Base-by-base conservation (phyloP, 2,329 filamentous ascomycete species). In the Microascus cirrosus region DNA sequence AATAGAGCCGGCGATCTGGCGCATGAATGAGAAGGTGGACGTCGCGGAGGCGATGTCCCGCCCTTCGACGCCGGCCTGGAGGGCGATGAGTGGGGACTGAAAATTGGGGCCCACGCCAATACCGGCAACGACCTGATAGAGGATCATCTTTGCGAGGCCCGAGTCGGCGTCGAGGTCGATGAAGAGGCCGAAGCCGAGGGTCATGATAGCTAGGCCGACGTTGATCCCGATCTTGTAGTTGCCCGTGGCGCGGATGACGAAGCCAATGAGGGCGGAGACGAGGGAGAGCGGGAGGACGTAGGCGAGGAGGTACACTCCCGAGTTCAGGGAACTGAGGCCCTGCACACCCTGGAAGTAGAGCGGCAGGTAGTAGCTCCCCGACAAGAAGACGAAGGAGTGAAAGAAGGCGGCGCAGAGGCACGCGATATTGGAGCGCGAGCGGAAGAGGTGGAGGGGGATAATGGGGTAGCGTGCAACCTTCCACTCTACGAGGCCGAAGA, bases 271-370 rank as follows among this genome's bases (percentile, higher is more conserved):
- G 7, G 80, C 79, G 0, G 87, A 89, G 35, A 79, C 68, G 61
- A 89, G 62, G 0, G 87, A 89, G 3, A 90, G 73, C 1, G 84
- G 77, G 36, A 93, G 67, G 10, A 87, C 87, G 61, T 82, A 83
- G 0, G 89, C 86, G 15, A 94, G 76, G 18, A 90, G 70, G 65
- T 90, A 90, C 54, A 92, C 83, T 55, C 90, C 90, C 1, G 84
- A 88, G 34, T 87, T 73, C 39, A 92, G 80, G 0, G 89, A 86
- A 0, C 79, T 77, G 2, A 83, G 83, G 55, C 86, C 80, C 51
- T 89, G 77, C 56, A 89, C 84, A 56, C 85, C 81, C 71, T 95
- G 90, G 71, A 91, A 93, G 74, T 95, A 96, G 2, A 95, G 78
- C 0, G 90, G 90, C 4, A 95, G 77, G 73, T 88, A 95, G 76